Evolutionary conservation across 352 stramenopile species (phyloP), one percentile per base, ranked within the genome.

Genomic region (Phytophthora sp.): DNA sequence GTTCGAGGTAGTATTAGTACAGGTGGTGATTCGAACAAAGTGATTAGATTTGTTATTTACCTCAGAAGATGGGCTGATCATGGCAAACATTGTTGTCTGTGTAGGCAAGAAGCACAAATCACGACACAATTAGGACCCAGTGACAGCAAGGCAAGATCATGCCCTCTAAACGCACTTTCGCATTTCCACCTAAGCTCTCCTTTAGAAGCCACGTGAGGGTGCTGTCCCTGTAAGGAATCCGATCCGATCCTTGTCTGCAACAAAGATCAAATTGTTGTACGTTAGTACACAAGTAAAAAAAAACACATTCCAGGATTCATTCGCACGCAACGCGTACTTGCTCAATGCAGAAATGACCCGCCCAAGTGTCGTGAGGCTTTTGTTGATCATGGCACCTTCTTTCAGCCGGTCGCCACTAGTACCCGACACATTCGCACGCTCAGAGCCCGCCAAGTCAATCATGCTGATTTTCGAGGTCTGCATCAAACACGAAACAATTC

Each of bases 331-430:
- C 17, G 72, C 64, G 32, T 63, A 82, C 79, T 90, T 92, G 79
- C 81, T 92, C 11, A 95, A 67, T 24, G 87, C 80, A 13, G 84
- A 92, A 41, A 97, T 97, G 35, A 97, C 90, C 10, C 88, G 75
- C 10, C 91, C 91, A 4, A 97, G 83, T 5, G 88, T 97, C 23
- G 87, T 94, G 39, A 97, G 77, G 18, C 88, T 97, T 57, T 95
- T 93, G 76, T 97, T 97, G 68, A 97, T 97, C 85, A 94, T 97
- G 6, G 87, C 85, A 11, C 90, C 90, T 72, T 97, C 90, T 66
- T 97, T 97, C 35, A 97, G 69, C 1, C 91, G 83, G 15, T 97
- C 88, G 5, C 91, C 91, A 24, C 76, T 92, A 10, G 91, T 95
- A 0, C 84, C 88, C 0, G 83, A 94, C 2, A 84, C 81, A 32